Percentiles rank a stretch among this genome's conserved stretches.
Evolutionary conservation across 148 eudicot genomes (phyloP).

Genomic region (Fagopyrum esculentum): DNA sequence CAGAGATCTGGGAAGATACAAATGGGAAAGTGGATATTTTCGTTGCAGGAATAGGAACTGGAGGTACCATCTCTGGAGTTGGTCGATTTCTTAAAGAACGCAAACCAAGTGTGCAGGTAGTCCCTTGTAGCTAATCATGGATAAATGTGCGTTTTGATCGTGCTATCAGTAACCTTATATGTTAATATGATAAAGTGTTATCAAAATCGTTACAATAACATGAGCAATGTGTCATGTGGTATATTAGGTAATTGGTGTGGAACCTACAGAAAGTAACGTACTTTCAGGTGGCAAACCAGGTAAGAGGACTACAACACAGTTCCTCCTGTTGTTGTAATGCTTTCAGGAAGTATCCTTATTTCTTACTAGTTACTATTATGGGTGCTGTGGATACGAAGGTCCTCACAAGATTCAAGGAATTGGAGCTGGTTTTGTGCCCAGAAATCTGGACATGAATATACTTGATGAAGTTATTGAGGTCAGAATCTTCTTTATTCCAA

Average conservation of each 20-base stretch:
- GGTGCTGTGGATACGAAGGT: slow-evolving; percentile 41
- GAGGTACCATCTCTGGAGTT: slow-evolving; percentile 91
- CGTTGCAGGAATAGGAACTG: slow-evolving; percentile 94
- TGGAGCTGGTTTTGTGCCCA: slow-evolving; percentile 97
- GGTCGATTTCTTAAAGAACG: slow-evolving; percentile 74
- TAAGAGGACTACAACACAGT: slow-evolving; percentile 25
- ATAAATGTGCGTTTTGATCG: background rate
- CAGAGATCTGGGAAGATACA: slow-evolving; percentile 99
- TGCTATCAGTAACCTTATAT: slow-evolving; percentile 1
- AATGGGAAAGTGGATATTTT: slow-evolving; percentile 88
- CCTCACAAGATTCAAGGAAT: slow-evolving; percentile 99
- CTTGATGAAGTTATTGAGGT: slow-evolving; percentile 98
- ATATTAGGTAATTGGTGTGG: slow-evolving; percentile 77
- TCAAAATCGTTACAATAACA: background rate
- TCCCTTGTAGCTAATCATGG: slow-evolving; percentile 11
- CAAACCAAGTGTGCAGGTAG: slow-evolving; percentile 69
- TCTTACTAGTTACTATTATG: slow-evolving; percentile 1
- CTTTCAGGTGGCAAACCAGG: slow-evolving; percentile 99
- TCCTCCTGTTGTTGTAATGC: slow-evolving; percentile 5
- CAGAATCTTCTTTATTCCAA: slow-evolving; percentile 7
- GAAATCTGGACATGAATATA: slow-evolving; percentile 63
- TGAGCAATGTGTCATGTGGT: slow-evolving; percentile 11
- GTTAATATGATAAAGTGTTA: background rate
- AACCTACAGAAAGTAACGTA: slow-evolving; percentile 91
- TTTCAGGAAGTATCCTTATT: slow-evolving; percentile 10